A percentile compares a stretch with the other conserved stretches of the same genome.
These are phyloP conservation scores for Cyberlindnera xishuangbannaensis DNA, from an alignment of 805 yeast genomes.

Conservation along the genomic window DNA sequence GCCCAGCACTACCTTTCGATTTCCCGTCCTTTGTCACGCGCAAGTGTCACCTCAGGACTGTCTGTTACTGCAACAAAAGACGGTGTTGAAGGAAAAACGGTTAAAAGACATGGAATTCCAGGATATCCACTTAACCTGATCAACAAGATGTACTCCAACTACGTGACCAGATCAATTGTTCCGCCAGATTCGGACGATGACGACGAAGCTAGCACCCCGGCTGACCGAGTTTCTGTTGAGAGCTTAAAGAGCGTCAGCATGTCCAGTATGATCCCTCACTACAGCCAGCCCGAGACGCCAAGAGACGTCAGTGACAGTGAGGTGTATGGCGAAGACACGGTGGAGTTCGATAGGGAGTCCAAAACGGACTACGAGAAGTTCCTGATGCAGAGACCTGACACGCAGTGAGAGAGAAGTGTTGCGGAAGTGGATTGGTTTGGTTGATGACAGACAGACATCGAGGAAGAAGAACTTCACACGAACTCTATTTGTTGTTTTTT, in stretches of 20 bases:
- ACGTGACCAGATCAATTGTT: constrained; percentile 10
- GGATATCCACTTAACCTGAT: constrained; percentile 33
- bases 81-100: constrained; percentile 60
- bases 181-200: constrained; percentile 4
- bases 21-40: constrained; percentile 56
- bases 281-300: constrained; percentile 13
- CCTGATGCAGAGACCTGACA: constrained; percentile 10
- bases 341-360: constrained; percentile 17
- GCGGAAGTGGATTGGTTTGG: neutral
- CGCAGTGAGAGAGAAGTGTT: neutral
- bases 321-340: constrained; percentile 11
- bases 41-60: constrained; percentile 59
- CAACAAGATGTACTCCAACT: constrained; percentile 29
- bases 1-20: constrained; percentile 17
- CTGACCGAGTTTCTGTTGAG: constrained; percentile 18
- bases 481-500: neutral
- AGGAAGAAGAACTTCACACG: no score
- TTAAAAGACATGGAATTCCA: constrained; percentile 39
- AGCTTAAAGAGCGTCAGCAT: constrained; percentile 21
- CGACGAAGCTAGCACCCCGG: constrained; percentile 3
- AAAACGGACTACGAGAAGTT: constrained; percentile 21
- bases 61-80: constrained; percentile 72
- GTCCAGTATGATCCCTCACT: constrained; percentile 26
- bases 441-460: no score
- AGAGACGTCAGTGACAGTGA: constrained; percentile 9